These are phyloP conservation scores for Parvularia atlantis DNA, from an alignment of 78 protist genomes.

Conservation along the genomic window DNA sequence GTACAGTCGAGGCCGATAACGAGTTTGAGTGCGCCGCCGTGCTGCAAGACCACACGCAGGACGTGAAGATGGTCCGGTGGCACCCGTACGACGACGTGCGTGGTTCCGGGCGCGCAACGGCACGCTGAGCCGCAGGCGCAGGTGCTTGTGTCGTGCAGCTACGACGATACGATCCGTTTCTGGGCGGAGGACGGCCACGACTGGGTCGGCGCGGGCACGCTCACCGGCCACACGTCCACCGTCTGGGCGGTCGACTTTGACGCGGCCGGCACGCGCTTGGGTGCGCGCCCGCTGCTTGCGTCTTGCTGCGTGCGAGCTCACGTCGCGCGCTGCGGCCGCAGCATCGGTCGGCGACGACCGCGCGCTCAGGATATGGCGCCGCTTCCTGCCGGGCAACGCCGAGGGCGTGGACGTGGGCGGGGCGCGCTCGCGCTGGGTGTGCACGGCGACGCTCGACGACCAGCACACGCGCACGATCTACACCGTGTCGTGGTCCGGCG, in stretches of 20 bases:
- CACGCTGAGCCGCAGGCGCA: neutral
- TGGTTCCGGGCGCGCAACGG: too few species aligned
- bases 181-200: conserved; percentile 80
- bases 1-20: conserved; percentile 47
- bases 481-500: neutral
- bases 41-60: conserved; percentile 79
- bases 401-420: neutral
- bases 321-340: neutral
- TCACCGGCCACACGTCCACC: conserved; percentile 78
- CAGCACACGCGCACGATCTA: conserved; percentile 7
- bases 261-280: conserved; percentile 2
- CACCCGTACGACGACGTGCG: conserved; percentile 57
- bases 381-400: neutral
- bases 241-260: conserved; percentile 77
- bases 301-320: neutral
- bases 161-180: conserved; percentile 77
- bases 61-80: conserved; percentile 81
- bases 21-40: conserved; percentile 81
- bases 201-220: conserved; percentile 69
- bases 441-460: neutral
- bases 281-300: neutral
- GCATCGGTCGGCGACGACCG: conserved; percentile 3
- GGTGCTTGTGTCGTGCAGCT: conserved; percentile 52
- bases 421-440: neutral
- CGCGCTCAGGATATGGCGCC: neutral